Evolutionary conservation across 1,139 yeast species (phyloP).

Genomic region (Debaryomycetaceae sp.): DNA sequence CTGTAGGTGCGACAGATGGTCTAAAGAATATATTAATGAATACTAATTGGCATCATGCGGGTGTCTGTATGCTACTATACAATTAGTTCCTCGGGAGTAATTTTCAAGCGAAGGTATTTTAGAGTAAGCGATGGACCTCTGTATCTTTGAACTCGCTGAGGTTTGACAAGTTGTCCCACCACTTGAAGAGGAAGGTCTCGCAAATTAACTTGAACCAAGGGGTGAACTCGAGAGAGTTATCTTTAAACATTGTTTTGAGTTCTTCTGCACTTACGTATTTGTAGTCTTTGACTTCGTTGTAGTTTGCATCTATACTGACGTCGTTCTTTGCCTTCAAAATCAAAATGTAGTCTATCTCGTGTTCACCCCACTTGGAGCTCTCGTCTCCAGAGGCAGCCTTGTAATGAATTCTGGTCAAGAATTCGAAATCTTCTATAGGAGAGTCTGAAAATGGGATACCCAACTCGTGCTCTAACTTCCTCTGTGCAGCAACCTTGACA

Average conservation of each 20-base stretch:
- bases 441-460: slow-evolving; percentile 69
- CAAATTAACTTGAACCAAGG: slow-evolving; percentile 98
- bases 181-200: slow-evolving; percentile 80
- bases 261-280: slow-evolving; percentile 69
- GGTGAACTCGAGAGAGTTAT: slow-evolving; percentile 65
- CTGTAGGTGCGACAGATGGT: not conserved
- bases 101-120: slow-evolving; percentile 1
- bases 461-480: slow-evolving; percentile 88
- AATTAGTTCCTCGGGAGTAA: not conserved
- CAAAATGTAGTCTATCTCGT: slow-evolving; percentile 92
- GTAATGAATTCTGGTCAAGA: slow-evolving; percentile 91
- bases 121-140: slow-evolving; percentile 39
- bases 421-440: slow-evolving; percentile 70
- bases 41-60: not conserved
- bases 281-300: slow-evolving; percentile 81
- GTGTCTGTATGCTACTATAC: not conserved
- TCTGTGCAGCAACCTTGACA: slow-evolving; percentile 82
- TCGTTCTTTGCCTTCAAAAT: slow-evolving; percentile 64
- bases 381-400: slow-evolving; percentile 71
- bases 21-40: not conserved
- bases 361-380: slow-evolving; percentile 92
- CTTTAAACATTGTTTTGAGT: slow-evolving; percentile 72
- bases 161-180: slow-evolving; percentile 83
- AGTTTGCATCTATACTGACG: slow-evolving; percentile 49
- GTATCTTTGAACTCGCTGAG: slow-evolving; percentile 46